Conservation (phyloP, 257 asterid species). For the Penstemon eatonii region DNA sequence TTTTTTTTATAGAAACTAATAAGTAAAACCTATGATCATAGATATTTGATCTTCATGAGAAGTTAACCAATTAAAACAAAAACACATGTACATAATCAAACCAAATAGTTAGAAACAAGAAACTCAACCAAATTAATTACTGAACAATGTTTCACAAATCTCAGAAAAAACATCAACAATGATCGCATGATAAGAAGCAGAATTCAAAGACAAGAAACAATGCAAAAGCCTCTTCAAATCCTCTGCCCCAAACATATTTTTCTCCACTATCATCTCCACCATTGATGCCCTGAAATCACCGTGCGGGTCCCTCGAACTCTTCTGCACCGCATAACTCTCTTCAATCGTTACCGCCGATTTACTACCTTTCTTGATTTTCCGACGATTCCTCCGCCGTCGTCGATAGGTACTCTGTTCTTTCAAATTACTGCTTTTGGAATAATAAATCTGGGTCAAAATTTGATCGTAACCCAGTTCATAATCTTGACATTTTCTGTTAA, state of each 20-base stretch:
- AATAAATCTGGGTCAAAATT: constrained; percentile 24
- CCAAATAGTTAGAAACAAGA: not conserved
- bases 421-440: not conserved
- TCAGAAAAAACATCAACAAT: constrained; percentile 60
- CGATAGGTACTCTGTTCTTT: not conserved
- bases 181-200: constrained; percentile 46
- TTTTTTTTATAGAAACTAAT: no score
- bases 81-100: not conserved
- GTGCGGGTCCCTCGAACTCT: constrained; percentile 58
- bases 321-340: constrained; percentile 64
- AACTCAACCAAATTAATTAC: constrained; percentile 29
- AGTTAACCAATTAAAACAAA: not conserved
- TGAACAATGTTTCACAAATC: constrained; percentile 61
- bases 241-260: constrained; percentile 52
- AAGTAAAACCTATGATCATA: no score
- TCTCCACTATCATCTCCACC: constrained; percentile 84
- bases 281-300: constrained; percentile 74
- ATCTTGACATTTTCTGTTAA: not conserved
- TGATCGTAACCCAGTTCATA: constrained; percentile 16
- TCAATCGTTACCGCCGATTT: constrained; percentile 25
- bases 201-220: constrained; percentile 56
- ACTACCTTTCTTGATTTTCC: constrained; percentile 10
- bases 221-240: constrained; percentile 61
- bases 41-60: not conserved
- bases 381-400: constrained; percentile 10